A percentile compares a stretch with the other conserved stretches of the same genome.
phyloP scores from a whole-genome alignment of 139 green algal species.

The Axilococcus clingmanii region DNA sequence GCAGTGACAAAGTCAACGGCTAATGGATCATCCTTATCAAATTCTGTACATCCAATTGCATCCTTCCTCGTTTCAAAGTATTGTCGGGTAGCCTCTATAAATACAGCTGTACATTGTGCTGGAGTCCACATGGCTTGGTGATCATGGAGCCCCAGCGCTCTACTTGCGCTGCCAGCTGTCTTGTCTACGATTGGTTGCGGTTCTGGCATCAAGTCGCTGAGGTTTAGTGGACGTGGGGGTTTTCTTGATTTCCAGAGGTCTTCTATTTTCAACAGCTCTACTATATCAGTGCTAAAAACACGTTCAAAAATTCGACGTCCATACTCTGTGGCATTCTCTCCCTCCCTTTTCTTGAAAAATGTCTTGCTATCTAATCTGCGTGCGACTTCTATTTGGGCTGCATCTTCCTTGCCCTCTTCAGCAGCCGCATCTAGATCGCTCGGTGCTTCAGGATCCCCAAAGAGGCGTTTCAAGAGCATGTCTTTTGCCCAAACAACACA shows the following conservation, averaged over 20 bases:
- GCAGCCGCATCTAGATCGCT: conserved; percentile 40
- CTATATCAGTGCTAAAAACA: conserved; percentile 20
- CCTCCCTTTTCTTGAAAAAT: conserved; percentile 1
- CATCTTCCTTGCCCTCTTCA: background rate
- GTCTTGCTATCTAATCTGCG: background rate
- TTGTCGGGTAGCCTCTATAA: conserved; percentile 48
- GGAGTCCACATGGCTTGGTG: conserved; percentile 46
- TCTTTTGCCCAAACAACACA: conserved; percentile 98
- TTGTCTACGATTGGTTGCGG: background rate
- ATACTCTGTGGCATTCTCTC: conserved; percentile 33
- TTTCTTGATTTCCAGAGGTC: conserved; percentile 64
- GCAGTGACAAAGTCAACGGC: conserved; percentile 90
- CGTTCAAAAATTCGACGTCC: conserved; percentile 58
- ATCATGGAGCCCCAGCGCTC: conserved; percentile 42
- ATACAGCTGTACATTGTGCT: conserved; percentile 47
- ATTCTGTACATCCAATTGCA: conserved; percentile 44
- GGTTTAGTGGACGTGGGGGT: conserved; percentile 50
- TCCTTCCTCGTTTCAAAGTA: conserved; percentile 39
- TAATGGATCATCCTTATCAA: conserved; percentile 89
- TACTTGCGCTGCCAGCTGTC: conserved; percentile 14
- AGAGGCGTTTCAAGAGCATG: conserved; percentile 88
- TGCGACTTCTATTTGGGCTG: no score
- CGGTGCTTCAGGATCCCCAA: conserved; percentile 56
- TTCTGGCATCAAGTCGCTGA: conserved; percentile 15
- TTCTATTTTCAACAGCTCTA: conserved; percentile 40